Base-by-base conservation (phyloP, 345 rosid genomes). In the Raphanus raphanistrum region DNA sequence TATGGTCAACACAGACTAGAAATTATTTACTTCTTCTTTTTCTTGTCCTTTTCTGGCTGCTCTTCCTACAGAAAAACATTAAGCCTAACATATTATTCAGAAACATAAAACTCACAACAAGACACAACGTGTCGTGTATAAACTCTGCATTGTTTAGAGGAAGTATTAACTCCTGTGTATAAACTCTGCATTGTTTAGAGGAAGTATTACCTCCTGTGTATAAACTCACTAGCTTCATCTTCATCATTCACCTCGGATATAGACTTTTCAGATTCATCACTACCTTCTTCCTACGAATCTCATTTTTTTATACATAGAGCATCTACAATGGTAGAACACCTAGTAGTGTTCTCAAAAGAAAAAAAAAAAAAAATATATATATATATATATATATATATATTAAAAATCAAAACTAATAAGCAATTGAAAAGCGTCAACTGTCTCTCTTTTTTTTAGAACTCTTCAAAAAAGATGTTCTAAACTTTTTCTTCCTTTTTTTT, bases 211-310 rank as follows among this genome's bases (percentile, higher is more conserved):
- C 90, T 86, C 90, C 61, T 21, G 21, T 21, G 21, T 21, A 21
- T 21, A 21, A 21, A 21, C 21, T 62, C 87, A 61, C 79, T 84
- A 25, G 85, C 90, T 73, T 82, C 89, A 66, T 86, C 86, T 79
- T 87, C 93, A 69, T 84, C 89, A 55, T 86, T 79, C 79, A 84
- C 92, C 78, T 90, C 93, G 17, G 93, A 88, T 73, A 82, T 85
- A 58, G 93, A 86, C 57, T 74, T 83, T 33, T 90, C 92, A 16
- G 95, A 87, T 50, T 82, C 90, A 71, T 82, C 92, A 69, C 86
- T 87, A 43, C 73, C 89, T 28, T 84, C 88, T 38, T 84, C 89
- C 88, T 88, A 78, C 32, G 21, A 21, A 21, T 26, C 57, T 5
- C 43, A 15, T 45, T 55, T 72, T 57, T 70, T 55, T 32, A 67